phyloP scores from a whole-genome alignment of 129 eudicot species.

The Tanacetum coccineum region DNA sequence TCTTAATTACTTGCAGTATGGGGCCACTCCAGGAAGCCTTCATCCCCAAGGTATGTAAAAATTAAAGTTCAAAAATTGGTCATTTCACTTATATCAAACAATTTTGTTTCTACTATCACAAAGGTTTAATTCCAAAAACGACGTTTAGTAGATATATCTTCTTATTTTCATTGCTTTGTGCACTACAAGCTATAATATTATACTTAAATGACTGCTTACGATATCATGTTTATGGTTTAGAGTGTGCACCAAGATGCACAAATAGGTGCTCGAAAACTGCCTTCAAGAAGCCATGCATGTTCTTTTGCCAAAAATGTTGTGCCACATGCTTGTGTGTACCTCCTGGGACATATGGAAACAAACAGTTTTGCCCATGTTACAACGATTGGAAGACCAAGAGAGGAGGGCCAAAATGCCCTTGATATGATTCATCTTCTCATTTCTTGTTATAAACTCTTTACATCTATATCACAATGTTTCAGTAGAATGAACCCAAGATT shows the following conservation, averaged over 20 bases:
- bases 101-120: not conserved
- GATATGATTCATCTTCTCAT: not conserved
- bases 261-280: slow-evolving; percentile 54
- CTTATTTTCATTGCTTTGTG: no score
- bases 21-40: slow-evolving; percentile 48
- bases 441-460: slow-evolving; percentile 9
- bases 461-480: not conserved
- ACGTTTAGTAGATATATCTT: not conserved
- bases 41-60: slow-evolving; percentile 39
- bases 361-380: slow-evolving; percentile 56
- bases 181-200: not conserved
- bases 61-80: not conserved
- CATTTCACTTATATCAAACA: not conserved
- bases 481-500: not conserved
- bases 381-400: slow-evolving; percentile 58
- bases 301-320: slow-evolving; percentile 58
- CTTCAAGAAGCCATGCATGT: slow-evolving; percentile 55
- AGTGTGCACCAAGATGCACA: slow-evolving; percentile 39
- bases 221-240: slow-evolving; percentile 22
- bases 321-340: slow-evolving; percentile 64
- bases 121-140: not conserved
- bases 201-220: not conserved
- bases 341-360: slow-evolving; percentile 59
- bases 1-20: slow-evolving; percentile 29
- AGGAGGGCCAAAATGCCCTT: slow-evolving; percentile 72